These are phyloP conservation scores for Solanum ossicruentum DNA, from an alignment of 257 asterid species.

Conservation along the genomic window DNA sequence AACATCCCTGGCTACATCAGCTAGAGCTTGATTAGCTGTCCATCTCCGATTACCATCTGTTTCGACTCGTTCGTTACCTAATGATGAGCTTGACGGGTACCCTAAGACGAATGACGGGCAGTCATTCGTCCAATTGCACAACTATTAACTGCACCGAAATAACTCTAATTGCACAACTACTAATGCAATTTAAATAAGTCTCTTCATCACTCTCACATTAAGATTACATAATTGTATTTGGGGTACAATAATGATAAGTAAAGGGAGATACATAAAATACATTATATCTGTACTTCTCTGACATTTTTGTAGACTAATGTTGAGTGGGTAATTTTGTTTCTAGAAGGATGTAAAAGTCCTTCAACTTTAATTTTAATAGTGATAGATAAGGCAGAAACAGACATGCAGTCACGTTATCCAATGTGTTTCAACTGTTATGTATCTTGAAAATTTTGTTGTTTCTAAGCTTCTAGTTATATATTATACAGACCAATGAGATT, in stretches of 20 bases:
- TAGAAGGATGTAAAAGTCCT: not conserved
- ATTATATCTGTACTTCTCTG: not conserved
- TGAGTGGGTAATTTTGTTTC: not conserved
- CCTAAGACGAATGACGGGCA: too few relatives aligned
- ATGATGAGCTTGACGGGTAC: too few relatives aligned
- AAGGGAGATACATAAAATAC: not conserved
- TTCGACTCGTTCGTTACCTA: too few relatives aligned
- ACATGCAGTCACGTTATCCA: not conserved
- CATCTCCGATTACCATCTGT: too few relatives aligned
- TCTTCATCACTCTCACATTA: not conserved
- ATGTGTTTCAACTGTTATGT: not conserved
- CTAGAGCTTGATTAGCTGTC: too few relatives aligned
- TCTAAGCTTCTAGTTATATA: not conserved
- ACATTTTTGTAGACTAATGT: not conserved
- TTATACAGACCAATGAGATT: not conserved
- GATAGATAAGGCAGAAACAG: not conserved
- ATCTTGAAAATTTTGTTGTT: not conserved
- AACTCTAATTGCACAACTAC: not conserved
- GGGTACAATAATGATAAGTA: not conserved
- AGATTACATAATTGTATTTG: not conserved
- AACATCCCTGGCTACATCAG: too few relatives aligned
- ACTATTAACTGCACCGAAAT: not conserved
- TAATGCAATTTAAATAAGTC: not conserved
- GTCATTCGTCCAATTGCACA: too few relatives aligned
- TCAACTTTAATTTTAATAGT: not conserved